Base-by-base conservation (phyloP, 2,329 filamentous ascomycete species). In the Cladophialophora chaetospira region DNA sequence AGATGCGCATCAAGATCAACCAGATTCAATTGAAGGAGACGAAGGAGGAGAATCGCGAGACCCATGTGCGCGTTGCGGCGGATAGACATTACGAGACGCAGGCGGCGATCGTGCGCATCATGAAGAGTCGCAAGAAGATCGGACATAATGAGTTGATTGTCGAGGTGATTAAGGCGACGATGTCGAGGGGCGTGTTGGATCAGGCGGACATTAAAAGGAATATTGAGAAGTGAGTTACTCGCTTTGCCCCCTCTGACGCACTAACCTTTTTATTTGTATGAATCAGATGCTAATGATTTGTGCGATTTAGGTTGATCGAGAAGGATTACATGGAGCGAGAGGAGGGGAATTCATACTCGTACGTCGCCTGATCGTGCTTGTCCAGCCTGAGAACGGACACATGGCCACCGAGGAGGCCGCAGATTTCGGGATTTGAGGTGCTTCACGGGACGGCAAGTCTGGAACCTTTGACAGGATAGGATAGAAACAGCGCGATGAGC, bases 1-100 rank as follows among this genome's bases (percentile, higher is more conserved):
- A 94, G 73, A 88, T 89, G 73, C 86, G 91, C 55, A 87, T 99
- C 75, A 99, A 99, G 78, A 97, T 99, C 78, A 99, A 97, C 75
- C 93, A 97, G 74, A 94, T 99, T 66, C 94, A 99, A 74, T 82
- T 97, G 48, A 95, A 94, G 75, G 94, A 99, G 75, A 97, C 94
- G 0, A 89, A 88, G 67, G 88, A 93, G 69, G 94, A 99, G 75
- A 97, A 97, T 75, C 89, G 91, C 73, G 90, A 88, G 66, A 97
- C 92, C 1, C 91, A 97, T 73, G 88, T 96, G 72, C 84, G 91
- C 40, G 90, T 99, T 3, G 87, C 87, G 0, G 88, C 89, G 50
- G 94, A 99, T 70, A 80, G 94, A 48, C 91, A 96, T 69, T 96
- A 95, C 68, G 95, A 99, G 76, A 97, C 92, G 0, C 94, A 99